Evolutionary conservation across 345 rosid species (phyloP), one percentile per base, ranked within the genome.

Genomic region (Trapa incisa): DNA sequence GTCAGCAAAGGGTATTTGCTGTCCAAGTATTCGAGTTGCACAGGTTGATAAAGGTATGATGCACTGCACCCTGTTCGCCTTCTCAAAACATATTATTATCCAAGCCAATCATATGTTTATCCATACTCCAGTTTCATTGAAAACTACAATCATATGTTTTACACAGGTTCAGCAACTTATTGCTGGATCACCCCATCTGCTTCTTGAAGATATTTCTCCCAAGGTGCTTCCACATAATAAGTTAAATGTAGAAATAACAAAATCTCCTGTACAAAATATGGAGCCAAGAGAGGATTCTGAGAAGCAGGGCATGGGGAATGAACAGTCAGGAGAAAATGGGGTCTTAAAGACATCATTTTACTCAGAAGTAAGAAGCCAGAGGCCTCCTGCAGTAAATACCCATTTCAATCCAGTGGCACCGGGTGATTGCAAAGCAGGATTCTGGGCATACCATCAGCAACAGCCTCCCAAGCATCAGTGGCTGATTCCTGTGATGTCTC

Each of bases 11-110:
- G 77, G 81, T 89, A 76, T 91, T 89, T 83, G 85, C 92, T 0
- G 83, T 82, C 38, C 98, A 92, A 87, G 85, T 92, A 68, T 92
- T 89, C 68, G 96, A 92, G 90, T 82, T 92, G 83, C 97, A 92
- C 74, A 86, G 96, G 76, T 80, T 92, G 77, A 84, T 89, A 52
- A 89, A 88, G 98, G 98, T 92, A 86, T 75, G 29, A 22, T 22
- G 29, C 29, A 22, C 29, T 22, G 29, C 29, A 22, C 29, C 29
- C 29, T 22, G 29, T 22, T 22, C 29, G 29, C 29, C 0, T 22
- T 22, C 29, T 22, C 29, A 22, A 22, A 22, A 22, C 29, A 22
- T 22, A 22, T 22, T 22, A 22, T 22, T 22, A 22, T 22, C 29
- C 29, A 22, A 22, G 10, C 37, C 56, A 47, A 38, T 10, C 22